Conservation (phyloP, 2,329 filamentous ascomycete genomes). For the Ceratocystis albifundus region DNA sequence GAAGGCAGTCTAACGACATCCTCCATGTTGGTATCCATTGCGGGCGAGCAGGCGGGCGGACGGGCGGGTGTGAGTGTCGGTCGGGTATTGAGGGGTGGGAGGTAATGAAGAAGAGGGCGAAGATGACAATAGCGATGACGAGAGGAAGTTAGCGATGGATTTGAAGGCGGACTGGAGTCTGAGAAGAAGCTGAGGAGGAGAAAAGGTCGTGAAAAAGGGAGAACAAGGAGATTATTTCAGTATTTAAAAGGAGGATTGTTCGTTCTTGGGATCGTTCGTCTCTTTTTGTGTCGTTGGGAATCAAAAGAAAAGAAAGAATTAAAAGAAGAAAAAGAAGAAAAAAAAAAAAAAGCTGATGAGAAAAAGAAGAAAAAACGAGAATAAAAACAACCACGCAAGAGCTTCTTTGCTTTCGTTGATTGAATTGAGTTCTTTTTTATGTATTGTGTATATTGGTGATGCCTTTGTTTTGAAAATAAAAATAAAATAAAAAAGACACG, state of each 20-base stretch:
- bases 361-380: slow-evolving; percentile 1
- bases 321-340: too few relatives aligned
- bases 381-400: not conserved
- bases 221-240: not conserved
- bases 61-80: slow-evolving; percentile 22
- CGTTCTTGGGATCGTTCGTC: not conserved
- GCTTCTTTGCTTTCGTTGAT: not conserved
- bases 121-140: slow-evolving; percentile 24
- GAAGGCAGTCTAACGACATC: slow-evolving; percentile 81
- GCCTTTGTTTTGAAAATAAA: slow-evolving; percentile 5
- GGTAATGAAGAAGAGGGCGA: slow-evolving; percentile 16
- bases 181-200: not conserved
- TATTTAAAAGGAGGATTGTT: not conserved
- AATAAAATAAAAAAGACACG: not conserved
- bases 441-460: not conserved
- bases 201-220: not conserved
- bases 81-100: slow-evolving; percentile 22
- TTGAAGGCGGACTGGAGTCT: slow-evolving; percentile 23
- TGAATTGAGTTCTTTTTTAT: slow-evolving; percentile 7
- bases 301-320: not conserved
- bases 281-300: not conserved
- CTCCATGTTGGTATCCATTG: slow-evolving; percentile 98
- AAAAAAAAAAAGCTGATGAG: not conserved
- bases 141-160: slow-evolving; percentile 12
- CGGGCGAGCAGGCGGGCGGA: not conserved